A percentile compares a stretch with the other conserved stretches of the same genome.
Conservation (phyloP, 129 eudicot genomes). For the Flaveria bidentis region DNA sequence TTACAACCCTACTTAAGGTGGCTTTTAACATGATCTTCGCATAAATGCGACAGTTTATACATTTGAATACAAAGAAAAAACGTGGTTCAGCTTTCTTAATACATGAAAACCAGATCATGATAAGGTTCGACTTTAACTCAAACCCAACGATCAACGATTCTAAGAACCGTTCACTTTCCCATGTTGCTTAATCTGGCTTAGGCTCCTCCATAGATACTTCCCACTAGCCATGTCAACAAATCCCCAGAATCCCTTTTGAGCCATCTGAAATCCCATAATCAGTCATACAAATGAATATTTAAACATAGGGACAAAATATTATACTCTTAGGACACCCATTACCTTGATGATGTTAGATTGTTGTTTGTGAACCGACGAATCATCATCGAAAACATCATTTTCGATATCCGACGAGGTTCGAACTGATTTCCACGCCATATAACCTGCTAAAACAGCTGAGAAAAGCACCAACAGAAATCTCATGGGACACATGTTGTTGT, state of each 20-base stretch:
- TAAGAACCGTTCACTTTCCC: conserved; percentile 39
- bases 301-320: background rate
- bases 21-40: background rate
- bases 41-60: conserved; percentile 25
- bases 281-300: background rate
- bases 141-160: background rate
- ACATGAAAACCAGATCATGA: conserved; percentile 21
- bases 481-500: conserved; percentile 64
- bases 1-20: background rate
- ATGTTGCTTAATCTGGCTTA: conserved; percentile 47
- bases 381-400: conserved; percentile 32
- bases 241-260: conserved; percentile 68
- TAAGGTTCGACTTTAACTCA: conserved; percentile 20
- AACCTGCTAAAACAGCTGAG: conserved; percentile 68
- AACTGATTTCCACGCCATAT: conserved; percentile 58
- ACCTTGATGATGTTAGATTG: conserved; percentile 44
- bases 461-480: conserved; percentile 70
- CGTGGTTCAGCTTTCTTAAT: conserved; percentile 25
- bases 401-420: conserved; percentile 28
- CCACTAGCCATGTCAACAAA: conserved; percentile 89
- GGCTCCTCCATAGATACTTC: conserved; percentile 70
- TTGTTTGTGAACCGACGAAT: conserved; percentile 30
- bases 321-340: background rate
- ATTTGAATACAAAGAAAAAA: conserved; percentile 25
- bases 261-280: conserved; percentile 41